Conservation (phyloP, 164 flowering plant species). For the Chimonanthus salicifolius region DNA sequence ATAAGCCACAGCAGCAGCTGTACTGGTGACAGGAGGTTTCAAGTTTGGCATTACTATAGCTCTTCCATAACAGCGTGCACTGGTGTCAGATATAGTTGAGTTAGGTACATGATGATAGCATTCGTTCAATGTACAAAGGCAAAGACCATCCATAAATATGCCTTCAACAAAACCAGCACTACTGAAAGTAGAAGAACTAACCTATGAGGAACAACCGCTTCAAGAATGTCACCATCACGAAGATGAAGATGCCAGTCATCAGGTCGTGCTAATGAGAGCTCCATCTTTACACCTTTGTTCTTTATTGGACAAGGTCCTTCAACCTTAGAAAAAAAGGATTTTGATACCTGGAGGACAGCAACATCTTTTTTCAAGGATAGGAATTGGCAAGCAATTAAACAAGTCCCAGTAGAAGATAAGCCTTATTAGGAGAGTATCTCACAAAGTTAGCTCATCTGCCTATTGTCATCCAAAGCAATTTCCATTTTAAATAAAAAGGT, state of each 20-base stretch:
- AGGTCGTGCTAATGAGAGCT: slow-evolving; percentile 66
- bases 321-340: slow-evolving; percentile 16
- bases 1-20: slow-evolving; percentile 81
- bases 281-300: slow-evolving; percentile 41
- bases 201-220: slow-evolving; percentile 83
- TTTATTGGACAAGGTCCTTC: slow-evolving; percentile 21
- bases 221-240: slow-evolving; percentile 81
- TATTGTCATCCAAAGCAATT: too few relatives aligned
- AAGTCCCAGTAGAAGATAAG: neutral
- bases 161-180: neutral
- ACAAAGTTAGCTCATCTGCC: too few relatives aligned
- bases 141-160: neutral
- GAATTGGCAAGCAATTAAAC: neutral
- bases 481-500: too few relatives aligned
- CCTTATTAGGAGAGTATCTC: neutral
- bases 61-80: slow-evolving; percentile 76
- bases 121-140: neutral
- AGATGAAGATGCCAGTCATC: slow-evolving; percentile 99
- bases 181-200: slow-evolving; percentile 5
- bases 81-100: slow-evolving; percentile 21
- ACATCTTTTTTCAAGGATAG: neutral
- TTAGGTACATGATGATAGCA: neutral
- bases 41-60: slow-evolving; percentile 94
- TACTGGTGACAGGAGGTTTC: slow-evolving; percentile 83
- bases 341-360: slow-evolving; percentile 12